These are phyloP conservation scores for Colletotrichum sansevieriae DNA, from an alignment of 2,329 filamentous ascomycete genomes.

Conservation along the genomic window DNA sequence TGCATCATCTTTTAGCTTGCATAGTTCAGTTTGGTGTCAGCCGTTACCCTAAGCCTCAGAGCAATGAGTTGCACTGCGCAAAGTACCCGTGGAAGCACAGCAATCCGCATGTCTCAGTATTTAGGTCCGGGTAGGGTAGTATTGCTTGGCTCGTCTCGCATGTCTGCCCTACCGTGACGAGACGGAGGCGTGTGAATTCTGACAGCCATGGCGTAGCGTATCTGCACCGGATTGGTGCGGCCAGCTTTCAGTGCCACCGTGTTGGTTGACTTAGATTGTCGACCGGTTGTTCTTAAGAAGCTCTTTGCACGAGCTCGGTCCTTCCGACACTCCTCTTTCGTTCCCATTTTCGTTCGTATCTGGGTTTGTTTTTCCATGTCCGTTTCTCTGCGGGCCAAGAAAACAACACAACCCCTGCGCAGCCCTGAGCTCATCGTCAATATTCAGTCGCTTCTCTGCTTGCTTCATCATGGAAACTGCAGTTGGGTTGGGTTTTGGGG, in stretches of 20 bases:
- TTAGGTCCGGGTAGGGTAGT: not conserved
- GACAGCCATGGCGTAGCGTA: slow-evolving; percentile 17
- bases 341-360: not conserved
- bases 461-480: not conserved
- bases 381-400: too few relatives aligned
- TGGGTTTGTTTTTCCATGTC: not conserved
- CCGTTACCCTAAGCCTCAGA: slow-evolving; percentile 33
- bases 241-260: not conserved
- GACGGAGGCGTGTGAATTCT: slow-evolving; percentile 30
- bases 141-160: slow-evolving; percentile 17
- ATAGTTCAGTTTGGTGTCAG: slow-evolving; percentile 30
- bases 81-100: not conserved
- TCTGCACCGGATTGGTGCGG: slow-evolving; percentile 15
- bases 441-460: not conserved
- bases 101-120: not conserved
- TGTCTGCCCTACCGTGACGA: slow-evolving; percentile 29
- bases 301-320: not conserved
- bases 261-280: slow-evolving; percentile 26
- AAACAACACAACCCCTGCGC: not conserved
- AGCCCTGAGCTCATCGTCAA: not conserved
- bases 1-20: slow-evolving; percentile 11
- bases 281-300: slow-evolving; percentile 15
- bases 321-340: not conserved
- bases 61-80: slow-evolving; percentile 4
- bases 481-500: too few relatives aligned